Conservation (phyloP, 371 early-diverging fungal genomes). For the Entomophthora muscae region DNA sequence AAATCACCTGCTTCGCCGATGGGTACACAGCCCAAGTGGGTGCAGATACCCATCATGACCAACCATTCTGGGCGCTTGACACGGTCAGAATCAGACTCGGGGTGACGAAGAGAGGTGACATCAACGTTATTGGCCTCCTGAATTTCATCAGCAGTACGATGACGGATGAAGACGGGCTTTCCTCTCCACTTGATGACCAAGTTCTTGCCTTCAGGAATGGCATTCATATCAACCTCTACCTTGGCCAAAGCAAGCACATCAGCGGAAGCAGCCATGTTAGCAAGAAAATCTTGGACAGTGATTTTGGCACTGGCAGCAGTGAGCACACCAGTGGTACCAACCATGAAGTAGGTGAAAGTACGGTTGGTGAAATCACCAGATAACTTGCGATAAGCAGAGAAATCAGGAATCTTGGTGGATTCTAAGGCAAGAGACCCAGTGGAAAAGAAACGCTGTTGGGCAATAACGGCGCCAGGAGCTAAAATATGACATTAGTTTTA, state of each 20-base stretch:
- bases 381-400: conserved; percentile 42
- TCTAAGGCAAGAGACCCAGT: conserved; percentile 14
- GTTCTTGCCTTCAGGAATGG: conserved; percentile 93
- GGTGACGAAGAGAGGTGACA: conserved; percentile 69
- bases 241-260: conserved; percentile 95
- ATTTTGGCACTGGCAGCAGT: conserved; percentile 79
- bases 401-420: conserved; percentile 43
- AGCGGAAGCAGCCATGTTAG: conserved; percentile 86
- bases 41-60: conserved; percentile 95
- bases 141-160: conserved; percentile 89
- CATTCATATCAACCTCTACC: conserved; percentile 80
- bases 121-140: conserved; percentile 75
- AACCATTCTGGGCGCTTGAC: conserved; percentile 89
- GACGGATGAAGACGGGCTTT: conserved; percentile 95
- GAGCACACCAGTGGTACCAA: conserved; percentile 76
- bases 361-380: conserved; percentile 47
- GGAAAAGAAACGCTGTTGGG: conserved; percentile 31
- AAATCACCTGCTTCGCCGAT: conserved; percentile 95
- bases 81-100: conserved; percentile 81
- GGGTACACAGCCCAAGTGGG: conserved; percentile 96
- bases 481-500: background rate
- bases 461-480: conserved; percentile 17
- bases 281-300: conserved; percentile 75
- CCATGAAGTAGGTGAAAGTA: conserved; percentile 81
- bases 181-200: conserved; percentile 96